Percentiles rank a stretch among this genome's conserved stretches.
Evolutionary conservation across 495 filamentous ascomycete species (phyloP).

Genomic region (Penicillium turbatum): DNA sequence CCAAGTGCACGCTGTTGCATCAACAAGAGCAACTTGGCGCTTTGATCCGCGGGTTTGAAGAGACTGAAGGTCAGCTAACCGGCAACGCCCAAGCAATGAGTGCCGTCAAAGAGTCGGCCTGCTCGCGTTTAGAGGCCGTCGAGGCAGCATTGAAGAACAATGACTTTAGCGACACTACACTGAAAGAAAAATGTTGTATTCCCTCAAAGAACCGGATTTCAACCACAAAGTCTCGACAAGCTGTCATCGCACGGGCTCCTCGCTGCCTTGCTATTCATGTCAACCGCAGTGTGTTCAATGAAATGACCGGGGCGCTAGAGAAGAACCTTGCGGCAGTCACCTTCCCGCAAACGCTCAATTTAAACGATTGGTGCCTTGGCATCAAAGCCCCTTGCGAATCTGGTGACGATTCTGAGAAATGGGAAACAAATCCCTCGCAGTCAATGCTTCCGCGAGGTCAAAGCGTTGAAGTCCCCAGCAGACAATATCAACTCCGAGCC

Average conservation of each 20-base stretch:
- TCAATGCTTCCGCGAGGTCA: conserved; percentile 62
- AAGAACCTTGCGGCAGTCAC: conserved; percentile 79
- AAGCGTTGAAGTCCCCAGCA: conserved; percentile 35
- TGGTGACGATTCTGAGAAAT: conserved; percentile 52
- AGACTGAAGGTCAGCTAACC: conserved; percentile 21
- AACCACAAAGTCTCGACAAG: conserved; percentile 83
- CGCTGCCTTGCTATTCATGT: conserved; percentile 77
- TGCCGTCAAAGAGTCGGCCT: conserved; percentile 48
- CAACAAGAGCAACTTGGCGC: conserved; percentile 45
- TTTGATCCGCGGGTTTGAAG: conserved; percentile 37
- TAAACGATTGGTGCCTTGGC: conserved; percentile 75
- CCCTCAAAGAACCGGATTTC: conserved; percentile 59
- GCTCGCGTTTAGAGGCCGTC: conserved; percentile 40
- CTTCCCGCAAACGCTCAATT: conserved; percentile 69
- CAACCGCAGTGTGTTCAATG: conserved; percentile 88
- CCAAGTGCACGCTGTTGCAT: conserved; percentile 77
- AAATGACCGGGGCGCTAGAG: conserved; percentile 64
- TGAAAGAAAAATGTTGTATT: conserved; percentile 70
- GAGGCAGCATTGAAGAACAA: conserved; percentile 69
- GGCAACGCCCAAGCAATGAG: conserved; percentile 22
- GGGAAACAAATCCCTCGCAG: conserved; percentile 57
- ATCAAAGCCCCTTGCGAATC: conserved; percentile 25
- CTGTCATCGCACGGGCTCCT: conserved; percentile 76
- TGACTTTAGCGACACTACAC: conserved; percentile 71
- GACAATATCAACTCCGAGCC: conserved; percentile 75